These are phyloP conservation scores for Mycosphaerella sp. DNA, from an alignment of 2,329 filamentous ascomycete species.

Conservation along the genomic window DNA sequence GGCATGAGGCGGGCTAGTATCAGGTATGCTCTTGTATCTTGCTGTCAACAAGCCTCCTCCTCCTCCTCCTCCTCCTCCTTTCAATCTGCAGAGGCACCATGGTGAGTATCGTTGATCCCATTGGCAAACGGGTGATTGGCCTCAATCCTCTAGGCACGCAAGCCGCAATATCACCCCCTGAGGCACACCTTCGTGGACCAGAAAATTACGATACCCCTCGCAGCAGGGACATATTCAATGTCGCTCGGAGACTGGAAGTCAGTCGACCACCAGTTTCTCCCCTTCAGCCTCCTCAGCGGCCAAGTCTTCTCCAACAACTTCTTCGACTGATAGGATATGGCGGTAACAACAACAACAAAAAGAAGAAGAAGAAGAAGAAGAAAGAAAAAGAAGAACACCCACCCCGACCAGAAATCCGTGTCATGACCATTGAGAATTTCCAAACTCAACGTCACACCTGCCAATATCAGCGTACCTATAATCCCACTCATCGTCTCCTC, in stretches of 20 bases:
- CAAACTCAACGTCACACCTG: not conserved
- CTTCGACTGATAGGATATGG: not conserved
- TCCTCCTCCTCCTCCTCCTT: not conserved
- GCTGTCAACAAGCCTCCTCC: not conserved
- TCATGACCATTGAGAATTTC: not conserved
- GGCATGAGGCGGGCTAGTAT: not conserved
- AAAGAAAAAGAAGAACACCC: not conserved
- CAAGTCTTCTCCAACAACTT: not conserved
- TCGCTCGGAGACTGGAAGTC: not conserved
- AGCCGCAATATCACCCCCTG: not conserved
- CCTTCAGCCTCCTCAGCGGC: not conserved
- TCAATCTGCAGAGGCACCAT: not conserved
- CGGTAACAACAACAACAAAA: not conserved
- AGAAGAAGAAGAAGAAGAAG: not conserved
- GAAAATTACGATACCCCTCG: conserved; percentile 8
- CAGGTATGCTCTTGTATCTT: not conserved
- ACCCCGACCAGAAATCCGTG: not conserved
- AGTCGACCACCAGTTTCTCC: not conserved
- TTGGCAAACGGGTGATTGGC: not conserved
- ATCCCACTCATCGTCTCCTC: conserved; percentile 1
- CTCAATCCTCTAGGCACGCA: not conserved
- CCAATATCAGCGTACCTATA: not conserved
- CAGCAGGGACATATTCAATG: conserved; percentile 5
- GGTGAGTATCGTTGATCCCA: conserved; percentile 6
- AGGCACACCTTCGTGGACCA: conserved; percentile 1